Conservation (phyloP, 2,329 filamentous ascomycete species). For the Colletotrichum zoysiae region DNA sequence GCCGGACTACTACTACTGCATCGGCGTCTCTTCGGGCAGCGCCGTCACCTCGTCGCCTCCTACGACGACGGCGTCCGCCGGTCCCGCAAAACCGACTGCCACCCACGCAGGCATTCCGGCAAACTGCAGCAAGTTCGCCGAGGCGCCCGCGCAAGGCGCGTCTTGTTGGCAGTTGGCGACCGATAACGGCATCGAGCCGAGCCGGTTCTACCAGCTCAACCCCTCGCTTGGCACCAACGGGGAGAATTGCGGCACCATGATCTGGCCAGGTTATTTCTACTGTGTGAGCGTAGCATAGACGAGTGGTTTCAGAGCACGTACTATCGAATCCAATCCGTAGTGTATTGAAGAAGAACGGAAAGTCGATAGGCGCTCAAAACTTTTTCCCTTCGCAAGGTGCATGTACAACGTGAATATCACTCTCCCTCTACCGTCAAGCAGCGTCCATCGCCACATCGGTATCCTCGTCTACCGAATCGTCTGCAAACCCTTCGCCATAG, state of each 20-base stretch:
- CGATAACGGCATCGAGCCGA: constrained; percentile 7
- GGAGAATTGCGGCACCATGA: constrained; percentile 44
- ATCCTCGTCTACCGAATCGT: constrained; percentile 5
- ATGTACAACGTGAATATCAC: constrained; percentile 1
- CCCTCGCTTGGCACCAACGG: constrained; percentile 42
- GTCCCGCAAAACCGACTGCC: too few species aligned
- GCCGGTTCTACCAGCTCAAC: constrained; percentile 39
- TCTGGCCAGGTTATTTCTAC: constrained; percentile 46
- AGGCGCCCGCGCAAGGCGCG: background rate
- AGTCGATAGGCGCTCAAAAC: background rate
- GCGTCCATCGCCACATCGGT: constrained; percentile 1
- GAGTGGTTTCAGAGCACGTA: background rate
- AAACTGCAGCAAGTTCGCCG: constrained; percentile 23
- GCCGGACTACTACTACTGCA: background rate
- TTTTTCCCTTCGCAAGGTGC: background rate
- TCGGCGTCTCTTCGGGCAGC: too few species aligned
- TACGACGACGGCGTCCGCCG: too few species aligned
- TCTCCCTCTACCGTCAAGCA: constrained; percentile 9
- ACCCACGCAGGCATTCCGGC: too few species aligned
- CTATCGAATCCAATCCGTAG: background rate
- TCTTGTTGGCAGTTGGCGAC: constrained; percentile 3
- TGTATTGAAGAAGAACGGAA: constrained; percentile 4
- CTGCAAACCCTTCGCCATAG: constrained; percentile 6
- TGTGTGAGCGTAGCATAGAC: constrained; percentile 40
- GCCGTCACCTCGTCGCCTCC: too few species aligned